Base-by-base conservation (phyloP, 495 filamentous ascomycete genomes). In the Annulohypoxylon bovei region DNA sequence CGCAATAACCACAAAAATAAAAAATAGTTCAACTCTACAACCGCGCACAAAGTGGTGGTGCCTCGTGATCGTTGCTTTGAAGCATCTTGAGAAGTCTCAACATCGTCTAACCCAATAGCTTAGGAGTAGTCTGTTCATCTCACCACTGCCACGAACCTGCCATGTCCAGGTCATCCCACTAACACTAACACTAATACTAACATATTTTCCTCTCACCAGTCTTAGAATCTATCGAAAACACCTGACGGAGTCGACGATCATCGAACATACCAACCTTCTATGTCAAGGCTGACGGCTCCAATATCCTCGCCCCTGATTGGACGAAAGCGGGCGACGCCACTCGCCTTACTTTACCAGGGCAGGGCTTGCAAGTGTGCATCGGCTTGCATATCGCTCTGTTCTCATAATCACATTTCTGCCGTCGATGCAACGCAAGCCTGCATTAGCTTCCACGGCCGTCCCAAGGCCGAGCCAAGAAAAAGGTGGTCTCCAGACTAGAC, bases 271-370 rank as follows among this genome's bases (percentile, higher is more conserved):
- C 40, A 20, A 37, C 22, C 44, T 46, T 37, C 8, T 58, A 23
- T 27, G 44, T 59, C 69, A 65, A 50, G 69, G 58, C 64, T 68
- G 69, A 68, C 52, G 70, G 65, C 65, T 65, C 47, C 40, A 22
- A 37, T 22, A 53, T 22, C 4, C 27, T 14, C 7, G 4, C n/a
- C 53, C 22, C 65, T 76, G 62, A 77, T 77, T 77, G 69, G 75
- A 37, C 66, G 39, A 71, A 56, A 71, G 12, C 52, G 23, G 49
- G 44, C 67, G 67, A 69, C 66, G 72, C 75, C 66, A 77, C 67
- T 70, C 75, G 75, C 75, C 75, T 73, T 77, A 77, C 75, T 77
- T 77, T 75, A n/a, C 53, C 61, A 59, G 66, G 70, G 58, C 71
- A 73, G 71, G 71, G 71, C 71, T 70, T 69, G 66, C 62, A 57